Percentiles rank a stretch among this genome's conserved stretches.
Conservation (phyloP, 2,329 filamentous ascomycete species). For the Diaporthe sp. region DNA sequence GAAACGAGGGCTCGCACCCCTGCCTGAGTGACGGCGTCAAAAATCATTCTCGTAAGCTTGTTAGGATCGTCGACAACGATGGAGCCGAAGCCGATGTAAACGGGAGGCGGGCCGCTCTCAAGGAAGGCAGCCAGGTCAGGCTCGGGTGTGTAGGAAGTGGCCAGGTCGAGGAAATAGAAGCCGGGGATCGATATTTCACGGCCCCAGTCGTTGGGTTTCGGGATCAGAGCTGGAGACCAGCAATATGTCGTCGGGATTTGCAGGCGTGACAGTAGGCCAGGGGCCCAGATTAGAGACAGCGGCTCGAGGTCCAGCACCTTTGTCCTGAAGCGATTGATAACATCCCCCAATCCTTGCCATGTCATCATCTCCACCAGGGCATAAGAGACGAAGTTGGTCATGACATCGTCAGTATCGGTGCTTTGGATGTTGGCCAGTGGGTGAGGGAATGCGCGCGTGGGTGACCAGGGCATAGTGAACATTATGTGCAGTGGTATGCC, state of each 20-base stretch:
- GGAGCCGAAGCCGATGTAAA: slow-evolving; percentile 88
- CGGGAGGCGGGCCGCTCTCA: slow-evolving; percentile 75
- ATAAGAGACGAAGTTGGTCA: slow-evolving; percentile 88
- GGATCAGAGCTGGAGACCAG: slow-evolving; percentile 82
- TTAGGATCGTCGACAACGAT: slow-evolving; percentile 85
- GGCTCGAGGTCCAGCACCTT: slow-evolving; percentile 81
- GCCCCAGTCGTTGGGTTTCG: slow-evolving; percentile 77
- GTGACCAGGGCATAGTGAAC: slow-evolving; percentile 96
- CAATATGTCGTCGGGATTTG: slow-evolving; percentile 91
- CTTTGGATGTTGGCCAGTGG: slow-evolving; percentile 86
- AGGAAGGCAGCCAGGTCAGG: slow-evolving; percentile 77
- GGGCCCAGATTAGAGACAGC: slow-evolving; percentile 85
- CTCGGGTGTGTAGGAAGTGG: slow-evolving; percentile 75
- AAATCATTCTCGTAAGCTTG: slow-evolving; percentile 77
- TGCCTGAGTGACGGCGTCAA: slow-evolving; percentile 75
- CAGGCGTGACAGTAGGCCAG: slow-evolving; percentile 81
- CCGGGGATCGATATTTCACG: slow-evolving; percentile 79
- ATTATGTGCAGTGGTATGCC: slow-evolving; percentile 85
- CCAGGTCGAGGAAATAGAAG: slow-evolving; percentile 81
- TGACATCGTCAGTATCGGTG: slow-evolving; percentile 80
- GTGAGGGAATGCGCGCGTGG: slow-evolving; percentile 87
- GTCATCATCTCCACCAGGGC: slow-evolving; percentile 91
- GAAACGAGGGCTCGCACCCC: slow-evolving; percentile 86
- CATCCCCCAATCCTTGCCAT: slow-evolving; percentile 91
- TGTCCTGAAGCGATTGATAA: slow-evolving; percentile 89